Conservation (phyloP, 1,139 yeast genomes). For the Eremothecium gossypii region DNA sequence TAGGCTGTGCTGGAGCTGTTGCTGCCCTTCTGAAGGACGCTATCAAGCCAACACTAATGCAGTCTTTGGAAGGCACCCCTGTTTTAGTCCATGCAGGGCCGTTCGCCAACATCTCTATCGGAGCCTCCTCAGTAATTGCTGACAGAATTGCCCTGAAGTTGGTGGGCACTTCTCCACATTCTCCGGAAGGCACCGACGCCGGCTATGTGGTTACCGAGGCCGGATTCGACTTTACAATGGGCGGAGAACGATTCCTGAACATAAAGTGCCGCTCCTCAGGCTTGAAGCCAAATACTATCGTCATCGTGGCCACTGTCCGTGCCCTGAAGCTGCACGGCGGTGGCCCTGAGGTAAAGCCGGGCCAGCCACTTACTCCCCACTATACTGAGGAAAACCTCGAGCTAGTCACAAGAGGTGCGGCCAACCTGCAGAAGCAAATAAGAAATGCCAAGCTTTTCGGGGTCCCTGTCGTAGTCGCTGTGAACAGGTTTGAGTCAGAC, state of each 20-base stretch:
- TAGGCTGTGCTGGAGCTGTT: slow-evolving; percentile 74
- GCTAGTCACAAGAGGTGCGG: slow-evolving; percentile 54
- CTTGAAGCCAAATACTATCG: slow-evolving; percentile 61
- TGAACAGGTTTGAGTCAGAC: slow-evolving; percentile 67
- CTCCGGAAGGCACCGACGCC: slow-evolving; percentile 34
- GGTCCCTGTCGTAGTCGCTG: slow-evolving; percentile 72
- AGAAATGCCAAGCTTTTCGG: slow-evolving; percentile 61
- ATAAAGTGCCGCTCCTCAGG: slow-evolving; percentile 75
- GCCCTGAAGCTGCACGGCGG: slow-evolving; percentile 80
- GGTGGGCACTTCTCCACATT: slow-evolving; percentile 40
- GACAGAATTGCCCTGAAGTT: slow-evolving; percentile 65
- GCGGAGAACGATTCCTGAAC: slow-evolving; percentile 76
- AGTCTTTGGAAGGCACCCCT: slow-evolving; percentile 77
- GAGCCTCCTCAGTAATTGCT: slow-evolving; percentile 75
- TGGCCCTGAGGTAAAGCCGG: slow-evolving; percentile 77
- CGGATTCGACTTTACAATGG: slow-evolving; percentile 83
- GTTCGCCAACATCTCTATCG: slow-evolving; percentile 76
- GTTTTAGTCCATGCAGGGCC: slow-evolving; percentile 84
- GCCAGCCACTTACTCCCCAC: slow-evolving; percentile 61
- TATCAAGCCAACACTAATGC: slow-evolving; percentile 79
- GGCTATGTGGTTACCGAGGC: slow-evolving; percentile 81
- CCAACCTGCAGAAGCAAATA: slow-evolving; percentile 69
- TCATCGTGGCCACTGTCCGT: slow-evolving; percentile 69
- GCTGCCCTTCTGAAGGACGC: slow-evolving; percentile 74
- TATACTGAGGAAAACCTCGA: slow-evolving; percentile 61